phyloP scores from a whole-genome alignment of 345 rosid genomes.

The Citrus sinensis region DVS_A1.0 CM039164.1:26586001-26586500 shows the following conservation, averaged over 20 bases:
- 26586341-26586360: constrained; percentile 20
- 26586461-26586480: constrained; percentile 1
- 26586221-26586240: background rate
- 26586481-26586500: background rate
- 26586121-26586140: no score
- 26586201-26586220: constrained; percentile 15
- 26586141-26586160: no score
- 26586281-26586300: background rate
- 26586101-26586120: no score
- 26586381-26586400: constrained; percentile 19
- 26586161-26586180: background rate
- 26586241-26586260: background rate
- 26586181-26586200: constrained; percentile 34
- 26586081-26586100: background rate
- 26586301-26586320: background rate
- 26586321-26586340: constrained; percentile 3
- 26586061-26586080: constrained; percentile 16
- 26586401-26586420: constrained; percentile 14
- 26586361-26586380: constrained; percentile 13
- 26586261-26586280: background rate
- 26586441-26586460: constrained; percentile 1
- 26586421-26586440: background rate
- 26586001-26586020: constrained; percentile 21
- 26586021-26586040: constrained; percentile 11
- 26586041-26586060: constrained; percentile 13